Evolutionary conservation across 2,329 filamentous ascomycete genomes (phyloP).

Genomic region (Paracorniculantispora psalliotae): DNA sequence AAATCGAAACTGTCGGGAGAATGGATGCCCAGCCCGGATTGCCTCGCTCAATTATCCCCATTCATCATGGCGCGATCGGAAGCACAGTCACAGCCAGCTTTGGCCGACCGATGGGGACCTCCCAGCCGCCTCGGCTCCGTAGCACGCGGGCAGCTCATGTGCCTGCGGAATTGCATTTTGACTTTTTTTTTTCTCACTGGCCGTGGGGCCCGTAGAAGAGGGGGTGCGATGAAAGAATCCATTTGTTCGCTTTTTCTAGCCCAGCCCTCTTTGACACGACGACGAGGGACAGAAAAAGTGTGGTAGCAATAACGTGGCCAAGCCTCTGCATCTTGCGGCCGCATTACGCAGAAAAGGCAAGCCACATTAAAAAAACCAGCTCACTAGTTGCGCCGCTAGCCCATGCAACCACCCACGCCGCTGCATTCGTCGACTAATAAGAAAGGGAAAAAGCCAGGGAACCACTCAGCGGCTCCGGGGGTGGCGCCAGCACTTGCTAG

Average conservation of each 20-base stretch:
- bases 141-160: slow-evolving; percentile 7
- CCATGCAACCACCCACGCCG: not conserved
- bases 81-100: not conserved
- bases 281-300: not conserved
- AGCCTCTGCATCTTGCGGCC: not conserved
- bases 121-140: slow-evolving; percentile 11
- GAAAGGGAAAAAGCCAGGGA: not conserved
- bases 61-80: slow-evolving; percentile 2
- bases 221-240: not conserved
- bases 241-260: not conserved
- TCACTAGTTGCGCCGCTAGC: slow-evolving; percentile 3
- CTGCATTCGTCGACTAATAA: slow-evolving; percentile 2
- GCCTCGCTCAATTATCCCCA: not conserved
- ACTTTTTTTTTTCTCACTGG: not conserved
- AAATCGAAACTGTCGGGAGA: not conserved
- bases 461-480: slow-evolving; percentile 3
- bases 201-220: not conserved
- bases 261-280: not conserved
- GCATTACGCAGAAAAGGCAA: not conserved
- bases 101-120: slow-evolving; percentile 1
- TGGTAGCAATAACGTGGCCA: slow-evolving; percentile 2
- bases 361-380: not conserved
- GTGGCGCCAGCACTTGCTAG: slow-evolving; percentile 1
- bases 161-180: not conserved
- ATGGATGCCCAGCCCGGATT: not conserved